Conservation (phyloP, 148 eudicot genomes). For the Camellia sinensis region DNA sequence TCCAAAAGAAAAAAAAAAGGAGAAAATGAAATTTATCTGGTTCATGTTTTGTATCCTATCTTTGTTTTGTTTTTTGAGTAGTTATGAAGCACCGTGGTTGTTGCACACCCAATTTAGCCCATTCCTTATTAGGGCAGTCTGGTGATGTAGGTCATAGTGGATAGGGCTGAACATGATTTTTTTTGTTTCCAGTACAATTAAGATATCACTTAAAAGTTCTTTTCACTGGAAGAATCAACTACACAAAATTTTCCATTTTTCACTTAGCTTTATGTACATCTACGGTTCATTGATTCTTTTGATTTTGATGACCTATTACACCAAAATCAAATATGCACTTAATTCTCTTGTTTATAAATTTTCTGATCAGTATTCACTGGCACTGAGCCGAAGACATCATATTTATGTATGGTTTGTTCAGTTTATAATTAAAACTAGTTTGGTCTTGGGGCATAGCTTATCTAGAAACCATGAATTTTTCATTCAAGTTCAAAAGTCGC, state of each 20-base stretch:
- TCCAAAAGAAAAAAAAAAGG: too few relatives aligned
- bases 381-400: background rate
- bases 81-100: background rate
- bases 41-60: background rate
- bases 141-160: background rate
- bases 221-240: background rate
- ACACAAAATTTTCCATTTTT: background rate
- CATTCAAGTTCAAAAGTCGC: background rate
- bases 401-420: background rate
- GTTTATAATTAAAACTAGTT: background rate
- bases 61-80: background rate
- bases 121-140: background rate
- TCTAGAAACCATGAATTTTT: background rate
- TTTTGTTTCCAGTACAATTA: background rate
- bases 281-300: background rate
- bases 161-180: background rate
- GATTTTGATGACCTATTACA: constrained; percentile 5
- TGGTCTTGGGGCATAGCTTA: background rate
- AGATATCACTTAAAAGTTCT: background rate
- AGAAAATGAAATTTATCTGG: too few relatives aligned
- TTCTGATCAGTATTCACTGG: background rate
- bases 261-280: background rate
- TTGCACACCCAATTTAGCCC: background rate
- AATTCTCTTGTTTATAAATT: background rate
- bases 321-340: background rate